Percentiles rank a stretch among this genome's conserved stretches.
phyloP scores from a whole-genome alignment of 192 early-diverging fungal species.

The Linnemannia zychae region DNA sequence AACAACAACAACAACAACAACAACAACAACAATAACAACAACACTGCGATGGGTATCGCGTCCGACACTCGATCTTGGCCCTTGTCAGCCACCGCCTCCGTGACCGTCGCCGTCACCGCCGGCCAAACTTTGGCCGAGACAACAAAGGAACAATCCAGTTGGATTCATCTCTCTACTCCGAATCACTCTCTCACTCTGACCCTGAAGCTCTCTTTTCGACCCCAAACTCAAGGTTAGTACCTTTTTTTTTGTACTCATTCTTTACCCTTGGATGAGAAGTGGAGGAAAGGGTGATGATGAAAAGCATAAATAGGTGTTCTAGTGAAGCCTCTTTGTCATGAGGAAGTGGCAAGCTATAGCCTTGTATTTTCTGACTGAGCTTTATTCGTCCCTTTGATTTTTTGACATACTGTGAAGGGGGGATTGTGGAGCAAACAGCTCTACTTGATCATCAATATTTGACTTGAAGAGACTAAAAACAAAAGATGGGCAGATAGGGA shows the following conservation, averaged over 20 bases:
- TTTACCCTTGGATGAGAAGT: neutral
- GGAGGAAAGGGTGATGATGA: no score
- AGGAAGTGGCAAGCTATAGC: no score
- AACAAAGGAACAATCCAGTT: slow-evolving; percentile 31
- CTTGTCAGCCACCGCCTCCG: neutral
- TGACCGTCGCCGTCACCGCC: neutral
- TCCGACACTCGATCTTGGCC: neutral
- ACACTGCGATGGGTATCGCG: neutral
- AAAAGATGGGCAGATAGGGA: neutral
- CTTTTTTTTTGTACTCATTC: neutral
- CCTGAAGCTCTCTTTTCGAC: neutral
- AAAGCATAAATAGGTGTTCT: no score
- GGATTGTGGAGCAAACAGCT: neutral
- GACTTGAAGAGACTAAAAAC: neutral
- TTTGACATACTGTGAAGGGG: neutral
- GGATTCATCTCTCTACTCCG: slow-evolving; percentile 18
- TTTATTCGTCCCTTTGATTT: neutral
- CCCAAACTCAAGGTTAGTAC: neutral
- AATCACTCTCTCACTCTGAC: slow-evolving; percentile 3
- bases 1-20: neutral
- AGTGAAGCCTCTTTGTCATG: no score
- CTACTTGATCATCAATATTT: neutral
- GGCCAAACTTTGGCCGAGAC: slow-evolving; percentile 18
- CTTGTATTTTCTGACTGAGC: no score
- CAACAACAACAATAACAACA: neutral